Percentiles rank a stretch among this genome's conserved stretches.
phyloP scores from a whole-genome alignment of 768 basidiomycete genomes.

The Auriculariales sp. region DNA sequence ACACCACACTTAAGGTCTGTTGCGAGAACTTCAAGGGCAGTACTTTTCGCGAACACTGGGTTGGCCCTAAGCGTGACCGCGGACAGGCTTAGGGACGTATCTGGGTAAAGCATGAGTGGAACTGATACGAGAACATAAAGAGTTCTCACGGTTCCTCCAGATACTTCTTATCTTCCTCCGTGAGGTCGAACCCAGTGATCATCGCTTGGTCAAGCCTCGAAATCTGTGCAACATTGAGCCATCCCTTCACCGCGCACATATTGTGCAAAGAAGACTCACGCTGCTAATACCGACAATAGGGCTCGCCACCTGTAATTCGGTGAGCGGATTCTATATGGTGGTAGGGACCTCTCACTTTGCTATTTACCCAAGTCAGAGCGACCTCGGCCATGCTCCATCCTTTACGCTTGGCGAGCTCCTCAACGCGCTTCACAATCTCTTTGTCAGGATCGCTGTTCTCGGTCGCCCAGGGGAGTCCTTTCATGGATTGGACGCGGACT shows the following conservation, averaged over 20 bases:
- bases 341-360: no score
- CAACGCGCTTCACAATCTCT: slow-evolving; percentile 24
- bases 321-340: no score
- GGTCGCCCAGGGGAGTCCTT: slow-evolving; percentile 14
- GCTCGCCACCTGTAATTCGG: no score
- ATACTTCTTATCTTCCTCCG: slow-evolving; percentile 16
- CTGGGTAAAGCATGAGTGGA: not conserved
- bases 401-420: slow-evolving; percentile 26
- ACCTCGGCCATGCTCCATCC: slow-evolving; percentile 29
- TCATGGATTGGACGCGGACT: slow-evolving; percentile 6
- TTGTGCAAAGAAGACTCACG: slow-evolving; percentile 6
- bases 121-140: not conserved
- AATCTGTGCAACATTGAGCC: not conserved
- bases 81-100: slow-evolving; percentile 6
- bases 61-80: slow-evolving; percentile 7
- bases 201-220: slow-evolving; percentile 17
- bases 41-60: no score
- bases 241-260: not conserved
- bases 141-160: slow-evolving; percentile 16
- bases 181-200: slow-evolving; percentile 12
- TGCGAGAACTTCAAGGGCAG: no score
- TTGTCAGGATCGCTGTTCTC: slow-evolving; percentile 16
- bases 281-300: slow-evolving; percentile 30
- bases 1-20: no score
- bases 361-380: slow-evolving; percentile 26